Evolutionary conservation across 768 basidiomycete genomes (phyloP).

Genomic region (Tylopilus balloui): DNA sequence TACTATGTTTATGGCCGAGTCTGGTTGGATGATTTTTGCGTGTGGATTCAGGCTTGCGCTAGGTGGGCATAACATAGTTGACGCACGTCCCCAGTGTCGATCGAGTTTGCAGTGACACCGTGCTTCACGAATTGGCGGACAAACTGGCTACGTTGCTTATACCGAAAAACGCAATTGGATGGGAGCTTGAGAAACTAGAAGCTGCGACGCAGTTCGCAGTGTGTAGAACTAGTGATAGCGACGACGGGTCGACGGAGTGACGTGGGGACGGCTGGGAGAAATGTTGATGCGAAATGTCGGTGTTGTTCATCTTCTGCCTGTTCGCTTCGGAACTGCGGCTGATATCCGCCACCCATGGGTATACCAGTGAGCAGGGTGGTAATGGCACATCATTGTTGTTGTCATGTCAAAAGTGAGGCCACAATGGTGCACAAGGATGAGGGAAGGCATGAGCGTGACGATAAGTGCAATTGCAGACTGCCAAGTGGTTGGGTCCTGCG

Average conservation of each 20-base stretch:
- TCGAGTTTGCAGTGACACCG: constrained; percentile 48
- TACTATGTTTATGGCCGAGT: constrained; percentile 88
- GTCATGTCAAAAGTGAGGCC: too few relatives aligned
- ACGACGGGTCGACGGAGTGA: constrained; percentile 53
- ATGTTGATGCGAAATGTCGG: background rate
- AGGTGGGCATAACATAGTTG: constrained; percentile 43
- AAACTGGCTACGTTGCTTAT: constrained; percentile 40
- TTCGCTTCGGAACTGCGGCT: constrained; percentile 2
- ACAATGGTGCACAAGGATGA: too few relatives aligned
- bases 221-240: constrained; percentile 56
- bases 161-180: constrained; percentile 55
- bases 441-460: too few relatives aligned
- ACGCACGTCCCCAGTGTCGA: constrained; percentile 1
- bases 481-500: too few relatives aligned
- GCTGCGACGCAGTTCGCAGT: constrained; percentile 39
- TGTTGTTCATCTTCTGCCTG: background rate
- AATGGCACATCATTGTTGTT: too few relatives aligned
- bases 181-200: constrained; percentile 70
- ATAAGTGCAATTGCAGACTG: too few relatives aligned
- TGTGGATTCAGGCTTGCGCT: constrained; percentile 72
- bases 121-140: constrained; percentile 43
- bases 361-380: too few relatives aligned
- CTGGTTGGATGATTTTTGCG: constrained; percentile 81
- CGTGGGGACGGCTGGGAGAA: constrained; percentile 7
- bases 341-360: background rate